A percentile compares a stretch with the other conserved stretches of the same genome.
Conservation (phyloP, 306 rosid species). For the Carpinus viminea region DNA sequence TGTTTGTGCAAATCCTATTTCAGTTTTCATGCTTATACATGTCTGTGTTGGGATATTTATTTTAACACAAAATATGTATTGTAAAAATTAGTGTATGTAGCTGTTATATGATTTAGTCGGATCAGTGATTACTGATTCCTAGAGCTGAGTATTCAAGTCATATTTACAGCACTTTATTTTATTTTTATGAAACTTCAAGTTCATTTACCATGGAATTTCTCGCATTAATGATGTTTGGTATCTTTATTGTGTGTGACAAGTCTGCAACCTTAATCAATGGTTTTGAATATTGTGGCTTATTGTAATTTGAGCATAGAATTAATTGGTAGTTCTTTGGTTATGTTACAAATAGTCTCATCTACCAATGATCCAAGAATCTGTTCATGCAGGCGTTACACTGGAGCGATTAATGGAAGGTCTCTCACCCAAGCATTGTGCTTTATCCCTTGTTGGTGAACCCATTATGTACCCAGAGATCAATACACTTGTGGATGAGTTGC, state of each 20-base stretch:
- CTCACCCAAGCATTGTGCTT: conserved; percentile 91
- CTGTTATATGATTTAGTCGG: neutral
- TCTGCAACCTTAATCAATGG: neutral
- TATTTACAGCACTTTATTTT: neutral
- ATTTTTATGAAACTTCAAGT: neutral
- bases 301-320: neutral
- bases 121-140: neutral
- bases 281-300: neutral
- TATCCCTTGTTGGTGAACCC: conserved; percentile 98
- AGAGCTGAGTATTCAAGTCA: neutral
- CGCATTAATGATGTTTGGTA: neutral
- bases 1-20: neutral
- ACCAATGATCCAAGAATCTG: conserved; percentile 23
- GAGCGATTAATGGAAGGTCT: conserved; percentile 91
- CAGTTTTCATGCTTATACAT: neutral
- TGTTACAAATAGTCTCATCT: neutral
- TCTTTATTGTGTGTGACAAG: neutral
- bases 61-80: neutral
- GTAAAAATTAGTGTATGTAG: neutral
- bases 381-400: conserved; percentile 72
- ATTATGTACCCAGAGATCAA: conserved; percentile 98
- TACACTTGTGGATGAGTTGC: conserved; percentile 84
- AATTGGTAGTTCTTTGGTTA: neutral
- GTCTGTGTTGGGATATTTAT: neutral
- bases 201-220: neutral